A percentile compares a stretch with the other conserved stretches of the same genome.
Evolutionary conservation across 202 grass and related monocot genomes (phyloP).

Genomic region (Dendrocalamus latiflorus): DNA sequence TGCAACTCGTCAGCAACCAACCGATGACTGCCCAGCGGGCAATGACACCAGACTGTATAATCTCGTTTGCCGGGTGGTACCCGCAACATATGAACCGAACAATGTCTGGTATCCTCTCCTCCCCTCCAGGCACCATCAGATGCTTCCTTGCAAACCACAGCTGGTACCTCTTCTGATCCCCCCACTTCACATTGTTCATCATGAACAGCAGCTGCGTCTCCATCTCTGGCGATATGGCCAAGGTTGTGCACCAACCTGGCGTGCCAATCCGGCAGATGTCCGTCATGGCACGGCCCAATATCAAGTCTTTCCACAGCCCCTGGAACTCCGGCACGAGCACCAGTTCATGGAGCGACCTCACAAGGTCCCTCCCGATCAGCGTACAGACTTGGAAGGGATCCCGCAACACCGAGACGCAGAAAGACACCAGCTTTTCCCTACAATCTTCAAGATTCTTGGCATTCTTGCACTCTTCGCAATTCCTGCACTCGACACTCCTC

Average conservation of each 20-base stretch:
- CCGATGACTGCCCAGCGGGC: constrained; percentile 82
- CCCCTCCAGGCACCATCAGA: constrained; percentile 54
- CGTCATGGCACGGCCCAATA: neutral
- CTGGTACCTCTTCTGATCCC: constrained; percentile 74
- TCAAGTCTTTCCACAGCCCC: constrained; percentile 52
- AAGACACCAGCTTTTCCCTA: constrained; percentile 47
- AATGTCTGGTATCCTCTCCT: constrained; percentile 69
- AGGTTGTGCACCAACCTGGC: constrained; percentile 27
- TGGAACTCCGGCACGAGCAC: constrained; percentile 63
- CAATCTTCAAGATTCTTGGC: constrained; percentile 39
- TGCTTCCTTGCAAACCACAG: constrained; percentile 78
- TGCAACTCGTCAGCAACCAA: no score
- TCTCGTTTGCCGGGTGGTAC: constrained; percentile 57
- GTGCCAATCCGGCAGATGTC: constrained; percentile 42
- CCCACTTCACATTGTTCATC: no score
- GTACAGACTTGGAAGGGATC: constrained; percentile 44
- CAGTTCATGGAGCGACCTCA: constrained; percentile 77
- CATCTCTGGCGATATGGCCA: constrained; percentile 67
- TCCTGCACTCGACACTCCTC: neutral
- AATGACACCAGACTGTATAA: constrained; percentile 68
- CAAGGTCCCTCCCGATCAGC: constrained; percentile 68
- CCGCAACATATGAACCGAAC: constrained; percentile 77
- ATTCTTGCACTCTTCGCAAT: constrained; percentile 21
- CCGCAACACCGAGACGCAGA: constrained; percentile 48
- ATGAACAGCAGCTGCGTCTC: constrained; percentile 62